Conservation (phyloP, 768 basidiomycete species). For the Macrolepiota fuliginosa region DNA sequence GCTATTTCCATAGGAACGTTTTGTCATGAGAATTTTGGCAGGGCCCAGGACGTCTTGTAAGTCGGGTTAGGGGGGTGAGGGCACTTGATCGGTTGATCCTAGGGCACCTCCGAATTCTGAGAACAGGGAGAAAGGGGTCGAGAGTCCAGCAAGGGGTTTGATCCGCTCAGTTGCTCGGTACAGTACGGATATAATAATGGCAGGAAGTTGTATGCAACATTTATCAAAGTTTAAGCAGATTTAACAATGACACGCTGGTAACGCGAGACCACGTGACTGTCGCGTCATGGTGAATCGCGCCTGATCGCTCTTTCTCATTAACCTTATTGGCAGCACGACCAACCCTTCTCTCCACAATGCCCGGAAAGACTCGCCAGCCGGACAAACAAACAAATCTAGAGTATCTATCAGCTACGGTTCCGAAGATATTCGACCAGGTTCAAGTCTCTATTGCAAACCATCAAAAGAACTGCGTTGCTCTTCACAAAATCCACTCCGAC, state of each 20-base stretch:
- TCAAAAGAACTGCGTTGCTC: constrained; percentile 82
- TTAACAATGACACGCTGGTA: neutral
- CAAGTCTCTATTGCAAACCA: constrained; percentile 77
- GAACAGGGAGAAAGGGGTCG: no score
- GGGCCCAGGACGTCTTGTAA: no score
- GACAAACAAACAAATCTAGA: constrained; percentile 1
- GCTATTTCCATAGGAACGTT: no score
- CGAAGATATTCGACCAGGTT: constrained; percentile 77
- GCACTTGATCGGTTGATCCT: no score
- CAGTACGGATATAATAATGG: no score
- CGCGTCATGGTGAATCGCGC: constrained; percentile 4
- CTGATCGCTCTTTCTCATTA: constrained; percentile 9
- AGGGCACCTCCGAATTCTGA: no score
- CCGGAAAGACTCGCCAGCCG: constrained; percentile 1
- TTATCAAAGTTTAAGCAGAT: no score
- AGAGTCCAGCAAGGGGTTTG: no score
- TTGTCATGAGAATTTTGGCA: no score
- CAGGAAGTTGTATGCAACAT: no score
- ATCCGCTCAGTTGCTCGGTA: no score
- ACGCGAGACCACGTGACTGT: constrained; percentile 9
- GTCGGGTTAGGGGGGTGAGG: no score
- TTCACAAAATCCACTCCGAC: constrained; percentile 75
- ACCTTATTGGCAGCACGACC: neutral
- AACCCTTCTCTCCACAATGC: neutral
- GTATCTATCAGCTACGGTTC: constrained; percentile 16